Evolutionary conservation across 441 rosid species (phyloP), one percentile per base, ranked within the genome.

Genomic region (Daphne laureola): DNA sequence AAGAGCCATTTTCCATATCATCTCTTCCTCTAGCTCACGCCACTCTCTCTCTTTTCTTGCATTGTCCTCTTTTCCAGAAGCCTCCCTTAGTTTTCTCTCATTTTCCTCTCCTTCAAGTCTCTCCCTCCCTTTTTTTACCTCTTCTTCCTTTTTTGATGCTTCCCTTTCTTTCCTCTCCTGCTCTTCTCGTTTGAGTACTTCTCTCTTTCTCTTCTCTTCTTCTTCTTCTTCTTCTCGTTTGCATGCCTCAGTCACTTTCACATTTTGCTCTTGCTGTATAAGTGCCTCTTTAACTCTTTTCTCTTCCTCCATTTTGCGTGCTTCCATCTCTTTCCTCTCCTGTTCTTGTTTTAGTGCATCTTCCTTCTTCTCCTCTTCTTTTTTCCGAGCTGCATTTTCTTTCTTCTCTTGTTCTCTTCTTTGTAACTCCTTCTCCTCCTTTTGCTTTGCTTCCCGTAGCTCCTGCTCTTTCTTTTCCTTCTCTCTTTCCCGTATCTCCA

Each of bases 21-120:
- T 67, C 59, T 77, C 76, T 54, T 70, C 82, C 71, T 61, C 66
- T 44, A 55, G 57, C 43, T 73, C 77, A 62, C 12, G 55, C 16
- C 46, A 68, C 53, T 68, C 78, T 36, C 51, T 62, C 17, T 62
- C 36, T 61, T 63, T 69, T 62, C 65, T 67, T 55, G 71, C 73
- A 0, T 65, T 70, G 55, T 73, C 74, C 58, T 57, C 73, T 44
- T 21, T 56, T 26, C 66, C 75, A 51, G 56, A 43, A 55, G 70
- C 67, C 54, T 53, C 71, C 51, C 65, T 73, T 51, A 57, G 49
- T 49, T 53, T 74, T 52, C 51, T 69, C 60, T 82, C 82, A 44
- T 58, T 52, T 46, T 77, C 83, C 57, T 55, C 72, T 58, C 45
- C 63, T 27, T 71, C 82, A 49, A 36, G 59, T 44, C 62, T 59